These are phyloP conservation scores for Kazachstania africana DNA, from an alignment of 805 yeast species.

Conservation along the genomic window DNA sequence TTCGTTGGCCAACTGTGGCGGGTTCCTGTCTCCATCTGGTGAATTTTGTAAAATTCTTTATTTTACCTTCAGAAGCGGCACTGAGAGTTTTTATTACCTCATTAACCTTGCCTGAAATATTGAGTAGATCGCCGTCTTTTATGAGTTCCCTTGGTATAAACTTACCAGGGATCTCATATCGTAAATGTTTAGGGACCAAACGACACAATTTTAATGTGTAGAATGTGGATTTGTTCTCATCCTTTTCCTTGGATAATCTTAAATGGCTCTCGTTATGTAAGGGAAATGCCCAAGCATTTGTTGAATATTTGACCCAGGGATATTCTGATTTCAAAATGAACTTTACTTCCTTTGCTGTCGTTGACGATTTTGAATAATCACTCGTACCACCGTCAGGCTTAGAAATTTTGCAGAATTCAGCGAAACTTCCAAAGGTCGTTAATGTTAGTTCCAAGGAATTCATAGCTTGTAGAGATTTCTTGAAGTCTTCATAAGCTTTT, in stretches of 20 bases:
- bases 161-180: slow-evolving; percentile 6
- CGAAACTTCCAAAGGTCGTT: slow-evolving; percentile 31
- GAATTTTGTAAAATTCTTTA: slow-evolving; percentile 12
- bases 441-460: slow-evolving; percentile 25
- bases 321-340: slow-evolving; percentile 17
- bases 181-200: slow-evolving; percentile 12
- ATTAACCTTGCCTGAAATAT: slow-evolving; percentile 15
- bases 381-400: slow-evolving; percentile 1
- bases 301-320: slow-evolving; percentile 27
- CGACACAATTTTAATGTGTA: slow-evolving; percentile 12
- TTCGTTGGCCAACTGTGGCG: slow-evolving; percentile 22
- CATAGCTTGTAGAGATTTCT: slow-evolving; percentile 5
- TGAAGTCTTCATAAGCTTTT: slow-evolving; percentile 1
- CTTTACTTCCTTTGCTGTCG: slow-evolving; percentile 8
- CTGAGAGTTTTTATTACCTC: slow-evolving; percentile 10
- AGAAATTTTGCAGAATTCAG: slow-evolving; percentile 17
- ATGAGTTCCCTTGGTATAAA: slow-evolving; percentile 8
- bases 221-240: slow-evolving; percentile 3
- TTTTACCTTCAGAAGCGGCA: neutral
- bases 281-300: slow-evolving; percentile 24
- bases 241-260: slow-evolving; percentile 18
- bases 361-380: slow-evolving; percentile 4
- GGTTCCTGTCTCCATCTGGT: slow-evolving; percentile 25
- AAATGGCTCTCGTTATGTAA: slow-evolving; percentile 11
- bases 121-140: slow-evolving; percentile 5